Conservation (phyloP, 371 early-diverging fungal species). For the Pancytospora philotis region DNA sequence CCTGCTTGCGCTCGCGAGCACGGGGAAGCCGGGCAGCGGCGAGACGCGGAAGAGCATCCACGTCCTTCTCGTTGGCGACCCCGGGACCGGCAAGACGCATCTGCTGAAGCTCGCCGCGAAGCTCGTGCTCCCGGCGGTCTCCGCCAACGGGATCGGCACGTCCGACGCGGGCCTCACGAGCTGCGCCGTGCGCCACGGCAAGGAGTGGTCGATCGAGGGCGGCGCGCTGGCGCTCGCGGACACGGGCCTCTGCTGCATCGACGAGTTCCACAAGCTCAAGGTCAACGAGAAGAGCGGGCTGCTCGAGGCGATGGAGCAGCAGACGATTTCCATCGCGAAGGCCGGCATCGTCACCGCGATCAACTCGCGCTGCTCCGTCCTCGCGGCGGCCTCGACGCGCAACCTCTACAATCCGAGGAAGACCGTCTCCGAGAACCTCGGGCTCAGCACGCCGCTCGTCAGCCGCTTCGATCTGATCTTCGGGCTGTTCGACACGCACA, state of each 20-base stretch:
- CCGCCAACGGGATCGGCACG: slow-evolving; percentile 54
- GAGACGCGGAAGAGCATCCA: slow-evolving; percentile 37
- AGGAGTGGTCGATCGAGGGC: slow-evolving; percentile 66
- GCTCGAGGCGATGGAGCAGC: slow-evolving; percentile 60
- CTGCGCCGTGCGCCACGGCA: slow-evolving; percentile 57
- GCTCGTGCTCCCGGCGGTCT: slow-evolving; percentile 46
- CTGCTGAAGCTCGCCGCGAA: slow-evolving; percentile 45
- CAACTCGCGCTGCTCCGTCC: slow-evolving; percentile 56
- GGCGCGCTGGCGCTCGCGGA: slow-evolving; percentile 95
- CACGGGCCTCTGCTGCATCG: slow-evolving; percentile 95
- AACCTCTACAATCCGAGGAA: slow-evolving; percentile 39
- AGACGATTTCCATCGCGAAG: slow-evolving; percentile 59
- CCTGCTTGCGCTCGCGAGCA: slow-evolving; percentile 44
- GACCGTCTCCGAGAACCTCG: slow-evolving; percentile 48
- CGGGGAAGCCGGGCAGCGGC: slow-evolving; percentile 5
- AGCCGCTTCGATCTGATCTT: slow-evolving; percentile 59
- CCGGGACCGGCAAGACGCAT: slow-evolving; percentile 58
- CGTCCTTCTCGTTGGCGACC: slow-evolving; percentile 54
- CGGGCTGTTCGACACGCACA: slow-evolving; percentile 39
- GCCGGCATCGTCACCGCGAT: slow-evolving; percentile 57
- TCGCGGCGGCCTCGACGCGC: slow-evolving; percentile 47
- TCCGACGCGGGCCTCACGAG: slow-evolving; percentile 59
- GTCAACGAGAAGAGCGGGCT: slow-evolving; percentile 57
- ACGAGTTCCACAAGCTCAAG: slow-evolving; percentile 71
- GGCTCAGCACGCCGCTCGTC: slow-evolving; percentile 53